A percentile compares a stretch with the other conserved stretches of the same genome.
Evolutionary conservation across 2,329 filamentous ascomycete species (phyloP).

Genomic region (Achaetomium macrosporum): DNA sequence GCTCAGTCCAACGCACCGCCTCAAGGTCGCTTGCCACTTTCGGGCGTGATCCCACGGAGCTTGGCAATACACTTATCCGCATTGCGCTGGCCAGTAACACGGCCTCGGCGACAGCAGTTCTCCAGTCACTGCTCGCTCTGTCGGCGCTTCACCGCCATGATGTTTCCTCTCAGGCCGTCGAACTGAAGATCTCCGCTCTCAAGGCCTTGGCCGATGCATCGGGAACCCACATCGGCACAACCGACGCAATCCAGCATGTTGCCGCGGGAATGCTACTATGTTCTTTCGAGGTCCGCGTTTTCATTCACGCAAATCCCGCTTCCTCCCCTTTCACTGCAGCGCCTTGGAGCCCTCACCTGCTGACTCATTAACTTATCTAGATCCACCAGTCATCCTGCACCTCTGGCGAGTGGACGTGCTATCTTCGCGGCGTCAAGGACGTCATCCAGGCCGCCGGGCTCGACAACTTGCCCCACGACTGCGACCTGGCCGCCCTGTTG

Average conservation of each 20-base stretch:
- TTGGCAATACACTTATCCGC: conserved; percentile 22
- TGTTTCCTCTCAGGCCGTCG: conserved; percentile 17
- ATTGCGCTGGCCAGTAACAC: conserved; percentile 17
- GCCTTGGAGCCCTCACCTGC: background rate
- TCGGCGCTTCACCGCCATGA: conserved; percentile 21
- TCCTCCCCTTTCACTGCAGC: background rate
- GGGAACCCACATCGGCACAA: conserved; percentile 1
- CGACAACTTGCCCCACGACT: conserved; percentile 5
- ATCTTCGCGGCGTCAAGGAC: conserved; percentile 18
- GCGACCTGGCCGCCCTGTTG: conserved; percentile 20
- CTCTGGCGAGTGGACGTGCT: conserved; percentile 14
- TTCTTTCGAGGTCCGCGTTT: conserved; percentile 23
- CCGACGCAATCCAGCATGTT: conserved; percentile 25
- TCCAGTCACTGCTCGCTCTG: conserved; percentile 21
- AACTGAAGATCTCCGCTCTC: conserved; percentile 23
- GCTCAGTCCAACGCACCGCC: conserved; percentile 15
- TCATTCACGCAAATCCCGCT: too few relatives aligned
- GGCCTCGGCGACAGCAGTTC: conserved; percentile 17
- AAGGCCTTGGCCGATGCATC: conserved; percentile 13
- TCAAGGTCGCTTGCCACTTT: conserved; percentile 23
- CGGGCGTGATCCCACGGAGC: conserved; percentile 15
- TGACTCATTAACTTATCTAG: background rate
- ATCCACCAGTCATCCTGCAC: conserved; percentile 17
- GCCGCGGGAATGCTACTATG: conserved; percentile 26
- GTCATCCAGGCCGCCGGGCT: conserved; percentile 17